Evolutionary conservation across 2,329 filamentous ascomycete genomes (phyloP).

Genomic region (Pseudovirgaria hyperparasitica): DNA sequence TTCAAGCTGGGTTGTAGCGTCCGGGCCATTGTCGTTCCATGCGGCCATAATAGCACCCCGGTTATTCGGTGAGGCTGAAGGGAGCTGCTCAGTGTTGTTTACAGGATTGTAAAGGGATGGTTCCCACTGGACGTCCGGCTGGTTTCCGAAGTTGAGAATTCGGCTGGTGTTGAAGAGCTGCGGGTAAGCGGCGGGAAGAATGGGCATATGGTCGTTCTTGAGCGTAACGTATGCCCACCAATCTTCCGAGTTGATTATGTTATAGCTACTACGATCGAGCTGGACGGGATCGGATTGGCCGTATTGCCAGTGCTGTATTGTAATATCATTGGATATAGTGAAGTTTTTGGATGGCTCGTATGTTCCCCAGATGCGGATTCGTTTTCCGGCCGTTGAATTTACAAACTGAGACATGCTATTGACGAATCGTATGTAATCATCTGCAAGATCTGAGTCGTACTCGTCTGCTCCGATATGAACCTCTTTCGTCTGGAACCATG

Average conservation of each 20-base stretch:
- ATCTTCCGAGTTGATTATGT: conserved; percentile 35
- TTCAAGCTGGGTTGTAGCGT: conserved; percentile 36
- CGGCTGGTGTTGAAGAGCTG: conserved; percentile 35
- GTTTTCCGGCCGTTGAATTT: conserved; percentile 17
- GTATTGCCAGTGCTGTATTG: conserved; percentile 37
- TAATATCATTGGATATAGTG: conserved; percentile 26
- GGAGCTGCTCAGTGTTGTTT: conserved; percentile 28
- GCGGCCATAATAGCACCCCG: conserved; percentile 30
- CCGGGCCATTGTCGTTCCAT: conserved; percentile 38
- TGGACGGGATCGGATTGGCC: conserved; percentile 33
- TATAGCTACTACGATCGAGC: conserved; percentile 25
- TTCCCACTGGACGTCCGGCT: conserved; percentile 32
- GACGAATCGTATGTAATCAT: conserved; percentile 25
- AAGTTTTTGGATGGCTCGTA: conserved; percentile 29
- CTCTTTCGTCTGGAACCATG: conserved; percentile 25
- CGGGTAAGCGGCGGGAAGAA: conserved; percentile 32
- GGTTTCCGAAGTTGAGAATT: conserved; percentile 32
- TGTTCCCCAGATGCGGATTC: conserved; percentile 28
- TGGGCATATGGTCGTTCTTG: conserved; percentile 39
- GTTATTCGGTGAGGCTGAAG: conserved; percentile 15
- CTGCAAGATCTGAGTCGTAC: conserved; percentile 19
- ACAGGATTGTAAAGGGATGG: conserved; percentile 32
- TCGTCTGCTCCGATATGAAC: conserved; percentile 27
- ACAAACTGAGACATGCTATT: conserved; percentile 22
- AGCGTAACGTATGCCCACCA: conserved; percentile 44